These are phyloP conservation scores for Verbascum thapsus DNA, from an alignment of 257 asterid species.

Conservation along the genomic window DNA sequence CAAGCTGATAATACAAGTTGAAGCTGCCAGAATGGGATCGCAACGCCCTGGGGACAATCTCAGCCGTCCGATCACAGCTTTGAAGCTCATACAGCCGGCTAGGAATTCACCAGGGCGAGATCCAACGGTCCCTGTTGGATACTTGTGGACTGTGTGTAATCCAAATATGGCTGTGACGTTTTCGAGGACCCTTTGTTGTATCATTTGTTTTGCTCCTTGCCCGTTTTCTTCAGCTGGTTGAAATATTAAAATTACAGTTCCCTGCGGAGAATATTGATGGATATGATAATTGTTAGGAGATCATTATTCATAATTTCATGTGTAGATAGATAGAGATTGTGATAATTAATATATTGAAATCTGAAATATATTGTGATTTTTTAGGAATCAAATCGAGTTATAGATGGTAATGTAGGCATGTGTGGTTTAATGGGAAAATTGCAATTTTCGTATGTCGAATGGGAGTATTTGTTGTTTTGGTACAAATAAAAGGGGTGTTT, in stretches of 20 bases:
- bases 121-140: slow-evolving; percentile 41
- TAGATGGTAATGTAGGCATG: too few relatives aligned
- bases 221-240: slow-evolving; percentile 70
- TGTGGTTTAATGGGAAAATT: too few relatives aligned
- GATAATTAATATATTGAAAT: too few relatives aligned
- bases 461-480: too few relatives aligned
- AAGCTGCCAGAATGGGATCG: slow-evolving; percentile 60
- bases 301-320: too few relatives aligned
- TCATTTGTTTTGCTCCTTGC: slow-evolving; percentile 50
- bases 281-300: background rate
- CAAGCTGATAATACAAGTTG: slow-evolving; percentile 49
- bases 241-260: slow-evolving; percentile 54
- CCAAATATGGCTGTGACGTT: slow-evolving; percentile 49
- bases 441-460: too few relatives aligned
- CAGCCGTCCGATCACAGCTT: slow-evolving; percentile 44
- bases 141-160: slow-evolving; percentile 37
- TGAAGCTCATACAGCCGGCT: slow-evolving; percentile 60
- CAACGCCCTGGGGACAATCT: slow-evolving; percentile 43
- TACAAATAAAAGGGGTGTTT: too few relatives aligned
- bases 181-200: slow-evolving; percentile 47
- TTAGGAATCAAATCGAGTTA: too few relatives aligned
- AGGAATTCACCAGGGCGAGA: slow-evolving; percentile 50
- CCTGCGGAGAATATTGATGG: slow-evolving; percentile 32
- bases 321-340: too few relatives aligned
- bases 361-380: too few relatives aligned